These are phyloP conservation scores for Hondaea fermentalgiana DNA, from an alignment of 108 stramenopile species.

Conservation along the genomic window DNA sequence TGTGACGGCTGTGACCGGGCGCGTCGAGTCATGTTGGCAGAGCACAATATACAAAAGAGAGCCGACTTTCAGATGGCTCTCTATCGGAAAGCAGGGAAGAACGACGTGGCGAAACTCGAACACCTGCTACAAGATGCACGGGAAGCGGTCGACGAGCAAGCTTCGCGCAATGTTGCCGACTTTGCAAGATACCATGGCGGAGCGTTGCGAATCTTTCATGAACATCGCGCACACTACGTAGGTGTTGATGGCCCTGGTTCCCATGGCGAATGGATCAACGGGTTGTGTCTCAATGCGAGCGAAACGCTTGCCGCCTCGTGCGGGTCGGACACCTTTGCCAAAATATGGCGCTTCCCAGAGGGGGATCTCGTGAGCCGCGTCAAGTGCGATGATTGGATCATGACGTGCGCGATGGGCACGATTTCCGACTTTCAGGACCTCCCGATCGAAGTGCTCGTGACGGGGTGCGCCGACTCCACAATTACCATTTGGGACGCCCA, in stretches of 20 bases:
- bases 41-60: neutral
- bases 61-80: neutral
- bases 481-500: neutral
- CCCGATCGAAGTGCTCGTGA: neutral
- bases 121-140: neutral
- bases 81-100: neutral
- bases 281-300: neutral
- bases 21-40: neutral
- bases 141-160: neutral
- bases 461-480: neutral
- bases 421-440: neutral
- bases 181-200: neutral
- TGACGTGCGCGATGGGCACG: neutral
- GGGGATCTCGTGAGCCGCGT: neutral
- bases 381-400: neutral
- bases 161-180: neutral
- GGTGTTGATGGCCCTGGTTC: neutral
- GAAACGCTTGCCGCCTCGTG: neutral
- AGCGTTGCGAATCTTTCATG: neutral
- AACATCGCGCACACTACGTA: neutral
- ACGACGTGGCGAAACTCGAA: neutral
- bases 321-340: neutral
- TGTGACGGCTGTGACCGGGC: neutral
- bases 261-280: neutral
- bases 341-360: neutral